Conservation (phyloP, 2,329 filamentous ascomycete species). For the Fusarium miscanthi region DNA sequence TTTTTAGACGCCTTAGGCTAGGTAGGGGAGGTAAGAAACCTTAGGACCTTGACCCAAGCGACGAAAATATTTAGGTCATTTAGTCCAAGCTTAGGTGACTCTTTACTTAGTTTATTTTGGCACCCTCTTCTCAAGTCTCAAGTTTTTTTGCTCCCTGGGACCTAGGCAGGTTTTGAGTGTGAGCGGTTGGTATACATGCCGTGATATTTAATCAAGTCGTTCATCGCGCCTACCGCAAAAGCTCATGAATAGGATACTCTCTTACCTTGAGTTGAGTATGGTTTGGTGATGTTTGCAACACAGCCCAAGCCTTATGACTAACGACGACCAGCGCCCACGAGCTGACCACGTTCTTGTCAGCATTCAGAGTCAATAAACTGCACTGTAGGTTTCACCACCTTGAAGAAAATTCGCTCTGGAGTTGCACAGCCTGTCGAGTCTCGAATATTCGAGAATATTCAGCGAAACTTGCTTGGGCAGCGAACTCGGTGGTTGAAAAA, state of each 20-base stretch:
- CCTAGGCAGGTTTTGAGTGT: background rate
- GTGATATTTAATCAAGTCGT: background rate
- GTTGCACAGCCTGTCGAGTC: background rate
- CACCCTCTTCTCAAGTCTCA: no score
- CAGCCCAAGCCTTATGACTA: background rate
- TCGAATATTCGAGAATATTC: background rate
- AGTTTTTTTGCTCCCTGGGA: no score
- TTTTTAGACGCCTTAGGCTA: conserved; percentile 17
- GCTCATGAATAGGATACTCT: background rate
- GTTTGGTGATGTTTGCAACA: background rate
- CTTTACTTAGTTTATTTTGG: no score
- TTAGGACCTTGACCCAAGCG: no score
- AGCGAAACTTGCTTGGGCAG: background rate
- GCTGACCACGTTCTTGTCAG: background rate
- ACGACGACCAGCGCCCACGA: background rate
- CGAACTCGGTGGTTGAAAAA: background rate
- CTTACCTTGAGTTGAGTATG: background rate
- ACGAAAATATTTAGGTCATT: no score
- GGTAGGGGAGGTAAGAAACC: background rate
- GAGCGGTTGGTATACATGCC: background rate
- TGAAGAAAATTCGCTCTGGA: background rate
- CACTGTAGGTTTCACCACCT: background rate
- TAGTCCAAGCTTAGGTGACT: no score
- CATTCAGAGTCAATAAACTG: background rate
- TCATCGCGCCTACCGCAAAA: conserved; percentile 6